Percentiles rank a stretch among this genome's conserved stretches.
Conservation (phyloP, 148 eudicot genomes). For the Dianthus caryophyllus region DNA sequence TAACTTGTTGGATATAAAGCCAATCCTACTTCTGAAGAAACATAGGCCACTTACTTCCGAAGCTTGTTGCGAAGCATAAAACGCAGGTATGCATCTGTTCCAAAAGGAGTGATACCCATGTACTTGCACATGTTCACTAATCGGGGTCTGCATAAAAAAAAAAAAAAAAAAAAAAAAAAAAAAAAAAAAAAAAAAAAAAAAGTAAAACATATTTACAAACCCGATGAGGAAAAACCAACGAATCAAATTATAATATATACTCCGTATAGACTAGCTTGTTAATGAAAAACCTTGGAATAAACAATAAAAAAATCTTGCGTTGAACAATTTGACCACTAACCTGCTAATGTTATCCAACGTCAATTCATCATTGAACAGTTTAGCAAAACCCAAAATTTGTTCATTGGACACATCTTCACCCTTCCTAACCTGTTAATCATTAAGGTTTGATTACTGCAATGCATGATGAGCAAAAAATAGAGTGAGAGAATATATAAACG, state of each 20-base stretch:
- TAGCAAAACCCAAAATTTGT: conserved; percentile 72
- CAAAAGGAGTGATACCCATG: conserved; percentile 75
- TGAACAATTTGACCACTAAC: conserved; percentile 30
- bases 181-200: background rate
- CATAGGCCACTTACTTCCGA: conserved; percentile 40
- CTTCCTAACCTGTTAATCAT: conserved; percentile 55
- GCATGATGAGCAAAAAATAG: background rate
- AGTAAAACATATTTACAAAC: background rate
- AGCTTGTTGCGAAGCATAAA: conserved; percentile 78
- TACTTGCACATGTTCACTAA: conserved; percentile 88
- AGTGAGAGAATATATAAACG: conserved; percentile 3
- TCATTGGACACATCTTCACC: conserved; percentile 78
- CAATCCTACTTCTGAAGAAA: background rate
- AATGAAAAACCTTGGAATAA: background rate
- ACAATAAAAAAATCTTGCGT: background rate
- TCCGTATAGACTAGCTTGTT: background rate
- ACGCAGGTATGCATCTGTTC: conserved; percentile 77
- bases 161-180: background rate
- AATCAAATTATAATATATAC: background rate
- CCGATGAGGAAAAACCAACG: no score
- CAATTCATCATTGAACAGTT: conserved; percentile 77
- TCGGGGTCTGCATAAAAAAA: conserved; percentile 54
- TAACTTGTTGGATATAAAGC: background rate
- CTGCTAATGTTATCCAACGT: conserved; percentile 90
- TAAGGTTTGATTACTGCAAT: conserved; percentile 6